Conservation (phyloP, 805 yeast genomes). For the Groenewaldozyma tartarivorans region DNA sequence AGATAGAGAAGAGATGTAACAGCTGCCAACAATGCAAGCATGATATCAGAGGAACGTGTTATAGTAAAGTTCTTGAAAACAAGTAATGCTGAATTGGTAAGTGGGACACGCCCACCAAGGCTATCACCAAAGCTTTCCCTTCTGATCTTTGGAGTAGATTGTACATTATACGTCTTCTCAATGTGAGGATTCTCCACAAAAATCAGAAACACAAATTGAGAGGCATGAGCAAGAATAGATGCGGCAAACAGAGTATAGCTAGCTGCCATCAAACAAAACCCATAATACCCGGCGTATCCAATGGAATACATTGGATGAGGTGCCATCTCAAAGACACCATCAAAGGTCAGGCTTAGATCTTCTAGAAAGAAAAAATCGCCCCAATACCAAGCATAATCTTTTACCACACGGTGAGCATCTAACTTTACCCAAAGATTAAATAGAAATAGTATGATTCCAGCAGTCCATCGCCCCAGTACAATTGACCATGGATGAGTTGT, state of each 20-base stretch:
- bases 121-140: conserved; percentile 8
- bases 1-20: conserved; percentile 33
- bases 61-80: conserved; percentile 48
- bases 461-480: conserved; percentile 40
- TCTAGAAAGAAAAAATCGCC: conserved; percentile 84
- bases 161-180: conserved; percentile 49
- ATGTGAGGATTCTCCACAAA: conserved; percentile 80
- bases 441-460: conserved; percentile 53
- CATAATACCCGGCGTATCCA: conserved; percentile 82
- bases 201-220: conserved; percentile 66
- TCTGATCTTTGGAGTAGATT: conserved; percentile 12
- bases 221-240: conserved; percentile 65
- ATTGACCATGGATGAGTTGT: conserved; percentile 37
- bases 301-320: conserved; percentile 92
- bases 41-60: conserved; percentile 53
- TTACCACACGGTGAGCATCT: conserved; percentile 80
- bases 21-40: conserved; percentile 34
- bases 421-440: conserved; percentile 79
- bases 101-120: background rate
- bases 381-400: conserved; percentile 93
- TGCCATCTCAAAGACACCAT: conserved; percentile 81
- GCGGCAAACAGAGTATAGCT: conserved; percentile 61
- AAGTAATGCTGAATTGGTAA: conserved; percentile 1
- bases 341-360: conserved; percentile 62
- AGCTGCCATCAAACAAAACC: conserved; percentile 67